Base-by-base conservation (phyloP, 176 grass and related monocot species). In the Thalia dealbata region DNA sequence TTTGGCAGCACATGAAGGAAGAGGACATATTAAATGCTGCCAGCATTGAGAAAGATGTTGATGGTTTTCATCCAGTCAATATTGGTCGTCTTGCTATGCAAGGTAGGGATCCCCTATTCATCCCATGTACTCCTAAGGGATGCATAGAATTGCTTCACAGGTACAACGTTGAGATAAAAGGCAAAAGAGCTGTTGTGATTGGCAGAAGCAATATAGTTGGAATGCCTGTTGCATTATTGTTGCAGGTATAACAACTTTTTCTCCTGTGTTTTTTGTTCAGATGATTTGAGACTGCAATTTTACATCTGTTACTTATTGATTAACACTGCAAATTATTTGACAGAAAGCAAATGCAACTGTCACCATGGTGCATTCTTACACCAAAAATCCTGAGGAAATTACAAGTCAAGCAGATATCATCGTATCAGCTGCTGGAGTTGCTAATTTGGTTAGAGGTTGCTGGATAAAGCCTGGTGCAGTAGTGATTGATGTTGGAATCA, bases 261-360 rank as follows among this genome's bases (percentile, higher is more conserved):
- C 50, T 70, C 30, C 23, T 52, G 78, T 69, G 26, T 76, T 61
- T 21, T 16, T 7, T 71, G 3, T 52, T 70, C 80, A 43, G 13
- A 79, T 48, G 21, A 3, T 61, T 52, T 28, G 8, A 80, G 52
- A 51, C 52, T 38, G 32, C 4, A 14, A 26, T 27, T 26, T 65
- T 63, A 28, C 55, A 52, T 58, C 45, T 10, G 14, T 55, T 68
- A 18, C 71, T 43, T 12, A 50, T 38, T 69, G 12, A 73, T n/a
- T 60, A 14, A 73, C 6, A 10, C 78, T 50, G 32, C 61, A 46
- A 63, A 63, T 51, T 48, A 48, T 58, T 75, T 78, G 46, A 73
- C 79, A 97, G 95, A 97, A 97, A 97, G 95, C 73, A 75, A 91
- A 97, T 66, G 95, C 95, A 69, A 97, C 95, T 29, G 78, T 97